Percentiles rank a stretch among this genome's conserved stretches.
Evolutionary conservation across 2,329 filamentous ascomycete species (phyloP).

Genomic region (Cordyceps fumosorosea): DNA sequence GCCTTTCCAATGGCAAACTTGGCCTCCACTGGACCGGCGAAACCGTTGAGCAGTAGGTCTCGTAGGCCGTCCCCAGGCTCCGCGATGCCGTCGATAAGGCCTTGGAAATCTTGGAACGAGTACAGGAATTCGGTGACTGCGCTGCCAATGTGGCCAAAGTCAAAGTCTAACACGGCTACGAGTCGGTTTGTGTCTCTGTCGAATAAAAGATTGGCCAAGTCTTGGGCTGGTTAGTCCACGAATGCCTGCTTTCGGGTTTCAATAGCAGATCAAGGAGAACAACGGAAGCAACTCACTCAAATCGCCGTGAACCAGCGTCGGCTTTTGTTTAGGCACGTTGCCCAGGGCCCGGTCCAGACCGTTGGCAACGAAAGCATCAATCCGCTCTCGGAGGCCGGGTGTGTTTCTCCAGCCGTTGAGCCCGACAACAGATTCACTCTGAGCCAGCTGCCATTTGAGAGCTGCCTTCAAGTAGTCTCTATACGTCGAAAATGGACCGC

Average conservation of each 20-base stretch:
- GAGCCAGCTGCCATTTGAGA: constrained; percentile 2
- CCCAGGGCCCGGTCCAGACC: background rate
- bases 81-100: background rate
- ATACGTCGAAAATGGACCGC: constrained; percentile 7
- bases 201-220: constrained; percentile 7
- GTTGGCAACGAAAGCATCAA: constrained; percentile 1
- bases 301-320: constrained; percentile 9
- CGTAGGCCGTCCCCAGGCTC: background rate
- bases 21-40: background rate
- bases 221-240: background rate
- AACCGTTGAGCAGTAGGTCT: constrained; percentile 1
- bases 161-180: constrained; percentile 1
- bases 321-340: background rate
- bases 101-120: constrained; percentile 3
- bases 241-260: background rate
- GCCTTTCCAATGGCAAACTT: background rate
- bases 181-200: background rate
- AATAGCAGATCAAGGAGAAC: background rate
- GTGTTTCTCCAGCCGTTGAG: constrained; percentile 1
- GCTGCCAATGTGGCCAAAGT: constrained; percentile 8
- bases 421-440: background rate
- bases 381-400: constrained; percentile 1
- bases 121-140: background rate
- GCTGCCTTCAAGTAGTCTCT: constrained; percentile 4
- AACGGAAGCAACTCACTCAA: background rate